These are phyloP conservation scores for Pharus latifolius DNA, from an alignment of 176 grass and related monocot genomes.

Conservation along the genomic window DNA sequence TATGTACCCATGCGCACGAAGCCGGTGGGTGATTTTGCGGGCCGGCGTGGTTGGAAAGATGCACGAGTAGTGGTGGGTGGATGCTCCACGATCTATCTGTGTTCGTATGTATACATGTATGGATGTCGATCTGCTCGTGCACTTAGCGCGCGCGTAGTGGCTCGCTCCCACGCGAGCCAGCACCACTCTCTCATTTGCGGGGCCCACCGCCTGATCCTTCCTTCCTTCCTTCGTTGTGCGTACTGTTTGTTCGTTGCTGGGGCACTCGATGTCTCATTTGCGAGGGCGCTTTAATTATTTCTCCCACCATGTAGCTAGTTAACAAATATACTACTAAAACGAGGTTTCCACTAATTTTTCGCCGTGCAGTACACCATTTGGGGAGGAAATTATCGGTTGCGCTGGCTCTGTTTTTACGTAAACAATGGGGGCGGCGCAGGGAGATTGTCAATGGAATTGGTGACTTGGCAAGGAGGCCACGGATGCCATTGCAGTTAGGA, in stretches of 20 bases:
- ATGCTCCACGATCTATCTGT: neutral
- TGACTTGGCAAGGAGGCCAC: no score
- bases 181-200: neutral
- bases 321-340: no score
- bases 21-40: no score
- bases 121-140: neutral
- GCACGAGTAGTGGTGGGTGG: slow-evolving; percentile 1
- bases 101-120: neutral
- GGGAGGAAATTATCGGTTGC: no score
- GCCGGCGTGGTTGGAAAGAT: no score
- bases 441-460: no score
- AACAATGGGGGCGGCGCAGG: no score
- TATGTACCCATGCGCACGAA: no score
- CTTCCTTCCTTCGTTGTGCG: neutral
- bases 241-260: neutral
- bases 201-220: neutral
- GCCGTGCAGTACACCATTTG: no score
- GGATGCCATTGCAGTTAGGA: no score
- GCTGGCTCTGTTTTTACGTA: neutral
- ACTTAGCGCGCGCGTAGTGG: neutral
- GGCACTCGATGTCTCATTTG: neutral
- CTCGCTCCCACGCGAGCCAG: neutral
- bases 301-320: neutral
- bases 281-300: neutral
- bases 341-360: neutral